Percentiles rank a stretch among this genome's conserved stretches.
These are phyloP conservation scores for Beauveria medogensis DNA, from an alignment of 2,329 filamentous ascomycete genomes.

Conservation along the genomic window DNA sequence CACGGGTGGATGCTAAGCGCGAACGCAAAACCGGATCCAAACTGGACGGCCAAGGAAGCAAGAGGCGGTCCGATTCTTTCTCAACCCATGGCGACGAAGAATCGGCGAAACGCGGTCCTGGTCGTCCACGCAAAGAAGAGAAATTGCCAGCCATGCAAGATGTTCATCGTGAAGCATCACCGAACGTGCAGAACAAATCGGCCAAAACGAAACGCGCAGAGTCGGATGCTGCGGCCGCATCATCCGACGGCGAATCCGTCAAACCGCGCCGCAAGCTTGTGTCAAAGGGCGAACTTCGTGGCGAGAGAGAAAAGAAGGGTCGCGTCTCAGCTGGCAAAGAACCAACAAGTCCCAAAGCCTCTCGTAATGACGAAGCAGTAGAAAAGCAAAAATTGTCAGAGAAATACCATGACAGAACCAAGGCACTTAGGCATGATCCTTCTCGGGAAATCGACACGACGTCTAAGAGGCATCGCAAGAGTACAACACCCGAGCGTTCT, in stretches of 20 bases:
- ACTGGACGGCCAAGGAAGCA: slow-evolving; percentile 40
- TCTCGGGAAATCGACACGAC: slow-evolving; percentile 49
- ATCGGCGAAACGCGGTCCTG: slow-evolving; percentile 42
- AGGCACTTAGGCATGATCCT: slow-evolving; percentile 53
- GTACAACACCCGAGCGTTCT: slow-evolving; percentile 48
- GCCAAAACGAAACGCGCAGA: slow-evolving; percentile 46
- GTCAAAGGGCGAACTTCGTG: slow-evolving; percentile 54
- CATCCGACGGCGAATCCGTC: slow-evolving; percentile 48
- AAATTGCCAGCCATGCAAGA: slow-evolving; percentile 35
- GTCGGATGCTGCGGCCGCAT: slow-evolving; percentile 42
- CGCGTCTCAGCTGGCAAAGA: slow-evolving; percentile 44
- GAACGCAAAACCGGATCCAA: slow-evolving; percentile 35
- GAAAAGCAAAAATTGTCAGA: slow-evolving; percentile 44
- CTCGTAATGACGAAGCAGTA: slow-evolving; percentile 37
- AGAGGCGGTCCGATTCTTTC: slow-evolving; percentile 36
- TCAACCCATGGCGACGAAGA: slow-evolving; percentile 38
- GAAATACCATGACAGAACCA: slow-evolving; percentile 51
- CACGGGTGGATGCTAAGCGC: slow-evolving; percentile 36
- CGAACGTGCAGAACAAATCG: slow-evolving; percentile 38
- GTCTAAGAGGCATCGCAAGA: slow-evolving; percentile 51
- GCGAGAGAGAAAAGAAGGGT: slow-evolving; percentile 50
- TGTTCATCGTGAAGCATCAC: slow-evolving; percentile 47
- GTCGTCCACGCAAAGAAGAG: slow-evolving; percentile 42
- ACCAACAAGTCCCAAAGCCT: slow-evolving; percentile 43
- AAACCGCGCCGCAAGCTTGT: slow-evolving; percentile 57